Conservation (phyloP, 345 rosid genomes). For the Passiflora organensis region DNA sequence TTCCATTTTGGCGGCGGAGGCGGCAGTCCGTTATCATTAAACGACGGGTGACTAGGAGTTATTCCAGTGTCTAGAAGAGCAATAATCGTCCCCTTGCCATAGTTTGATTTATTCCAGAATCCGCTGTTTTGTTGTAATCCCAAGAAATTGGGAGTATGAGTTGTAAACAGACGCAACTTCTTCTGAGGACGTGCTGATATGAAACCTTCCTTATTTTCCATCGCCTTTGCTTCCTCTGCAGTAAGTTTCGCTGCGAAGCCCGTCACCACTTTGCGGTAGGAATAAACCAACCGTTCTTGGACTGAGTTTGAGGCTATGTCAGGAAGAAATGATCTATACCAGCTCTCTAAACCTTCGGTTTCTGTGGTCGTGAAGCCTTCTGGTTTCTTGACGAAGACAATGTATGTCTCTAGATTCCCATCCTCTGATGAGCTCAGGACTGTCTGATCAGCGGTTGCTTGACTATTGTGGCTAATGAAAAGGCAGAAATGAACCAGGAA, state of each 20-base stretch:
- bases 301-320: conserved; percentile 6
- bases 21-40: conserved; percentile 21
- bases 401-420: conserved; percentile 22
- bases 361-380: conserved; percentile 6
- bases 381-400: conserved; percentile 21
- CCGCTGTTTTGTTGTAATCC: conserved; percentile 10
- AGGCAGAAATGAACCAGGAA: not conserved
- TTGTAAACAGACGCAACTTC: conserved; percentile 17
- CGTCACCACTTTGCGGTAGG: conserved; percentile 18
- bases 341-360: conserved; percentile 17
- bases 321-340: conserved; percentile 31
- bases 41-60: conserved; percentile 18
- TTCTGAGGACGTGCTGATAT: conserved; percentile 19
- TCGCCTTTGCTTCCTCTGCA: conserved; percentile 16
- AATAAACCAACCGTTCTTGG: conserved; percentile 16
- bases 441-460: not conserved
- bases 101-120: conserved; percentile 15
- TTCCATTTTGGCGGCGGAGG: conserved; percentile 20
- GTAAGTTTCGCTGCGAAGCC: conserved; percentile 35
- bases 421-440: not conserved
- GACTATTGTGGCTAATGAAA: not conserved
- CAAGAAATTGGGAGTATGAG: conserved; percentile 12
- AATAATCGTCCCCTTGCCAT: conserved; percentile 16
- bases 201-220: conserved; percentile 21
- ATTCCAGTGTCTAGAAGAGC: conserved; percentile 21